Evolutionary conservation across 1,139 yeast genomes (phyloP).

Genomic region (Nakaseomyces nivariensis): DNA sequence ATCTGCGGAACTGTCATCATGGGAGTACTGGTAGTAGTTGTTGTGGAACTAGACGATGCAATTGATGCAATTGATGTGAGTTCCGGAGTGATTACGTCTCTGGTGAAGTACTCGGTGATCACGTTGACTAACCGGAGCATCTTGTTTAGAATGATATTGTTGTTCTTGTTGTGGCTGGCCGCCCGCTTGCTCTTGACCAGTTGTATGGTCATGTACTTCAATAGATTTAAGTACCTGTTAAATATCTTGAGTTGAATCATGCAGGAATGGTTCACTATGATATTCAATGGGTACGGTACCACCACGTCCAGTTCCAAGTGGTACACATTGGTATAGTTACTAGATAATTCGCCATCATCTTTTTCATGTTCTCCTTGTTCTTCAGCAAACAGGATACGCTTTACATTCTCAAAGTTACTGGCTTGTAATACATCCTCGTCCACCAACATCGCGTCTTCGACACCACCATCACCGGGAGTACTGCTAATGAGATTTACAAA

Average conservation of each 20-base stretch:
- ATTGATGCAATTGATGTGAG: conserved; percentile 2
- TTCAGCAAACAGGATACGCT: conserved; percentile 9
- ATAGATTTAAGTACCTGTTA: conserved; percentile 58
- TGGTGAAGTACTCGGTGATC: conserved; percentile 20
- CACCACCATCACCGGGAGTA: not conserved
- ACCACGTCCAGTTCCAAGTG: conserved; percentile 56
- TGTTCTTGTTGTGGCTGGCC: conserved; percentile 11
- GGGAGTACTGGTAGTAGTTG: no score
- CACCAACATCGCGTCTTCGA: not conserved
- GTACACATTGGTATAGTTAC: conserved; percentile 32
- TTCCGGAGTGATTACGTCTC: conserved; percentile 21
- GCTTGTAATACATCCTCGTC: conserved; percentile 2
- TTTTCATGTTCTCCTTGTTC: conserved; percentile 19
- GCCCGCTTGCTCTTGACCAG: not conserved
- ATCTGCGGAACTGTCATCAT: conserved; percentile 9
- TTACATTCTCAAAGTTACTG: not conserved
- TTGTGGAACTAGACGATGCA: no score
- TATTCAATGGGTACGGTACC: conserved; percentile 79
- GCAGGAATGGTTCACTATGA: conserved; percentile 60
- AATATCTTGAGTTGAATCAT: conserved; percentile 72
- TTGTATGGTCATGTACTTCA: conserved; percentile 40
- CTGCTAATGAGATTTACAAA: conserved; percentile 9
- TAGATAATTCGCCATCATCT: conserved; percentile 5
- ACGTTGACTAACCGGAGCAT: conserved; percentile 18
- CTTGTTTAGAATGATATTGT: conserved; percentile 4